Evolutionary conservation across 306 rosid genomes (phyloP).

Genomic region (Castanea sativa): DNA sequence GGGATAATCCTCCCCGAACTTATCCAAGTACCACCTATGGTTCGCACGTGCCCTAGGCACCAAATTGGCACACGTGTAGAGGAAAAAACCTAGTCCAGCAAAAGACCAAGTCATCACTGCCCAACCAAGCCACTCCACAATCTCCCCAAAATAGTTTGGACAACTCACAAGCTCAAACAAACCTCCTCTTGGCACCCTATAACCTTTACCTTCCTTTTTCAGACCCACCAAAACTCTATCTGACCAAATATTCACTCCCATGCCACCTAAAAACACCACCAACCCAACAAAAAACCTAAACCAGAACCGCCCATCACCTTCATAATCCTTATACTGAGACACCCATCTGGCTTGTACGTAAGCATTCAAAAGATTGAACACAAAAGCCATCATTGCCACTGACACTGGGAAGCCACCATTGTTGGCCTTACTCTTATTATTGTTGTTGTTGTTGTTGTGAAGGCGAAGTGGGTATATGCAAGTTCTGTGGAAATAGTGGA

Average conservation of each 20-base stretch:
- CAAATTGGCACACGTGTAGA: slow-evolving; percentile 73
- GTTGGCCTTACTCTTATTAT: background rate
- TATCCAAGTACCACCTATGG: slow-evolving; percentile 72
- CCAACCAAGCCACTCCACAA: slow-evolving; percentile 89
- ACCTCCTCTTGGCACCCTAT: slow-evolving; percentile 66
- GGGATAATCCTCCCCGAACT: slow-evolving; percentile 83
- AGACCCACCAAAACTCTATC: slow-evolving; percentile 60
- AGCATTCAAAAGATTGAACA: slow-evolving; percentile 55
- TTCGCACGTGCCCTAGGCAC: slow-evolving; percentile 76
- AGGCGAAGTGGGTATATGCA: slow-evolving; percentile 62
- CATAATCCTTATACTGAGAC: slow-evolving; percentile 50
- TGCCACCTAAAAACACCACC: slow-evolving; percentile 47
- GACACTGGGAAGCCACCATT: slow-evolving; percentile 50
- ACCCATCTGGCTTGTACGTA: slow-evolving; percentile 67
- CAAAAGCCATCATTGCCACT: slow-evolving; percentile 52
- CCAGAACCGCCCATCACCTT: slow-evolving; percentile 48
- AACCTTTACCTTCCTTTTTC: slow-evolving; percentile 62
- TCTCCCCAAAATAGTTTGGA: slow-evolving; percentile 80
- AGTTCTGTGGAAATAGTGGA: slow-evolving; percentile 77
- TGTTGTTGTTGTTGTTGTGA: background rate
- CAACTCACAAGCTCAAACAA: slow-evolving; percentile 69
- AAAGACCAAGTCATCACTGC: slow-evolving; percentile 72
- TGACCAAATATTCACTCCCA: slow-evolving; percentile 60
- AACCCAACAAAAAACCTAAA: slow-evolving; percentile 33
- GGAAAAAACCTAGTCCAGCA: slow-evolving; percentile 62